These are phyloP conservation scores for Exserohilum turcica DNA, from an alignment of 2,329 filamentous ascomycete species.

Conservation along the genomic window DNA sequence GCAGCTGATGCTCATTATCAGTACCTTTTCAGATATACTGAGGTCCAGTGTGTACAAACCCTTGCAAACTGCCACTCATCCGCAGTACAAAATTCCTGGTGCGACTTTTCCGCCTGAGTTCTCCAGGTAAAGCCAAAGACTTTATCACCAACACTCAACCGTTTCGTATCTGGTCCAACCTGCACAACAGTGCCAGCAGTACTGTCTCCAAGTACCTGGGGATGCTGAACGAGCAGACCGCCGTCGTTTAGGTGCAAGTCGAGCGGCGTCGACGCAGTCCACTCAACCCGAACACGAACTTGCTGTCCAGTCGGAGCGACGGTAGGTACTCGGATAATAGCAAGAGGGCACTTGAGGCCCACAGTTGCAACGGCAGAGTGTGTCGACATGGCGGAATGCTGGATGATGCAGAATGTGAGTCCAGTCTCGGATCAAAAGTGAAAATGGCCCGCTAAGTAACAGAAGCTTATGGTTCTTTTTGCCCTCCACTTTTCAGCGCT, in stretches of 20 bases:
- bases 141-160: slow-evolving; percentile 58
- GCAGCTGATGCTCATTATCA: slow-evolving; percentile 42
- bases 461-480: neutral
- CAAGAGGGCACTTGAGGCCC: slow-evolving; percentile 44
- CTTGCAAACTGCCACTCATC: slow-evolving; percentile 54
- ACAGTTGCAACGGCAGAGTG: slow-evolving; percentile 52
- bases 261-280: slow-evolving; percentile 65
- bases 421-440: neutral
- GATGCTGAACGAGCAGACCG: slow-evolving; percentile 59
- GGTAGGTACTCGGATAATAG: slow-evolving; percentile 45
- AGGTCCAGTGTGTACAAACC: slow-evolving; percentile 7
- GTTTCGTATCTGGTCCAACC: slow-evolving; percentile 53
- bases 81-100: slow-evolving; percentile 62
- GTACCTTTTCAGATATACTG: neutral
- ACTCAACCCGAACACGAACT: slow-evolving; percentile 60
- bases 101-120: slow-evolving; percentile 55
- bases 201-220: slow-evolving; percentile 58
- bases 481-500: neutral
- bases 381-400: slow-evolving; percentile 30
- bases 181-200: slow-evolving; percentile 60
- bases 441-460: neutral
- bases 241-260: slow-evolving; percentile 68
- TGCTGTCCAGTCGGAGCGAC: slow-evolving; percentile 49
- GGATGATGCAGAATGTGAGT: neutral
- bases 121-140: slow-evolving; percentile 63